These are phyloP conservation scores for Diospyros kaki DNA, from an alignment of 148 eudicot genomes.

Conservation along the genomic window DNA sequence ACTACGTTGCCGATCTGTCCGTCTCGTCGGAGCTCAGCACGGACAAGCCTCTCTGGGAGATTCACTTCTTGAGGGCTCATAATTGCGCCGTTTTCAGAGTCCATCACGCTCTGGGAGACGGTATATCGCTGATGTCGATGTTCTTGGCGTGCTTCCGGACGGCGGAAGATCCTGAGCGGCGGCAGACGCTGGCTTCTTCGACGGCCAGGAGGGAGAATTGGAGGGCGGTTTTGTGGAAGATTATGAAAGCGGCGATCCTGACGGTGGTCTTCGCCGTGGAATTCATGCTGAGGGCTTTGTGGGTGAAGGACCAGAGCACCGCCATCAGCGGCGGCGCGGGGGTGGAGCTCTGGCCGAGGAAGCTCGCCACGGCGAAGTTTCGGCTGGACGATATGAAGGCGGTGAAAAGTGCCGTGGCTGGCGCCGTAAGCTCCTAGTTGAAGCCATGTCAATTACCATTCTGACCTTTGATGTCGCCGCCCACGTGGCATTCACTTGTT, in stretches of 20 bases:
- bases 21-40: too few relatives aligned
- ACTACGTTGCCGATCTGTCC: conserved; percentile 34
- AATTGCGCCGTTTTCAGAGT: conserved; percentile 45
- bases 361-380: conserved; percentile 34
- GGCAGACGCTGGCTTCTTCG: conserved; percentile 14
- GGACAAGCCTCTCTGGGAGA: conserved; percentile 62
- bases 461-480: too few relatives aligned
- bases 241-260: conserved; percentile 32
- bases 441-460: too few relatives aligned
- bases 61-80: conserved; percentile 42
- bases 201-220: neutral
- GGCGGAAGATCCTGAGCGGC: conserved; percentile 20
- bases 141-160: conserved; percentile 27
- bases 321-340: conserved; percentile 63
- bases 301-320: conserved; percentile 43
- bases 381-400: conserved; percentile 52
- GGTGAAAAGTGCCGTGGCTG: conserved; percentile 38
- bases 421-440: conserved; percentile 32
- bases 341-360: conserved; percentile 66
- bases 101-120: conserved; percentile 73
- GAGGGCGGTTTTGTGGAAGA: conserved; percentile 17
- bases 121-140: conserved; percentile 59
- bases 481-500: too few relatives aligned
- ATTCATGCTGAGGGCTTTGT: conserved; percentile 34
- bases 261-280: conserved; percentile 35